Evolutionary conservation across 768 basidiomycete genomes (phyloP).

Genomic region (Panellus pusillus): DNA sequence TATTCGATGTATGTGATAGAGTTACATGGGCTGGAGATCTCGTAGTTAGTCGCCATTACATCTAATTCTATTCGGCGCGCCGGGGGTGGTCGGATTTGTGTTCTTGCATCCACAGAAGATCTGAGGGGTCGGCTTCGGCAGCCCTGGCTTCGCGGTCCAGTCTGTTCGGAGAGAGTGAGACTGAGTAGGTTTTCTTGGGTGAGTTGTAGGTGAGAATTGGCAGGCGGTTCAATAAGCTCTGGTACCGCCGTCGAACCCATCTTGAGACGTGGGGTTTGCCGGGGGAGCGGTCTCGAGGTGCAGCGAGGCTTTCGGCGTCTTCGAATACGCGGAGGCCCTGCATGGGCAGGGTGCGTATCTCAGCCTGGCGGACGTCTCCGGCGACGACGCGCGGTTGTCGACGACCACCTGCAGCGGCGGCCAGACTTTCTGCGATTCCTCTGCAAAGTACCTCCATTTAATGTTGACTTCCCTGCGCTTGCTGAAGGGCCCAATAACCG

Average conservation of each 20-base stretch:
- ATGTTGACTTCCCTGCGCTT: slow-evolving; percentile 75
- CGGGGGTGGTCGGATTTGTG: neutral
- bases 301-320: slow-evolving; percentile 47
- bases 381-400: slow-evolving; percentile 8
- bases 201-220: slow-evolving; percentile 51
- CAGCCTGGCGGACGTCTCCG: slow-evolving; percentile 21
- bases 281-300: too few species aligned
- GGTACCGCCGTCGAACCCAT: slow-evolving; percentile 58
- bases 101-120: slow-evolving; percentile 14
- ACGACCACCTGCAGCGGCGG: slow-evolving; percentile 60
- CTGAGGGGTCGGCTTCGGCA: neutral
- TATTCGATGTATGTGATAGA: slow-evolving; percentile 91
- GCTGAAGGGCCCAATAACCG: slow-evolving; percentile 64
- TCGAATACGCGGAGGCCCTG: slow-evolving; percentile 44
- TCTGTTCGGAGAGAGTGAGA: slow-evolving; percentile 31
- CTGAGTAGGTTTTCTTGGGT: slow-evolving; percentile 24
- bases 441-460: slow-evolving; percentile 62
- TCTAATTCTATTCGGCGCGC: slow-evolving; percentile 21
- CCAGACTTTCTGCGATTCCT: slow-evolving; percentile 52
- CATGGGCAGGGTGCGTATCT: slow-evolving; percentile 39
- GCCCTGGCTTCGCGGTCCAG: neutral
- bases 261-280: slow-evolving; percentile 32
- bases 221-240: slow-evolving; percentile 55
- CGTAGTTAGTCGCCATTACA: slow-evolving; percentile 16
- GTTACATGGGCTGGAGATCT: slow-evolving; percentile 75